Evolutionary conservation across 2,329 filamentous ascomycete species (phyloP).

Genomic region (Tolypocladium ophioglossoides): DNA sequence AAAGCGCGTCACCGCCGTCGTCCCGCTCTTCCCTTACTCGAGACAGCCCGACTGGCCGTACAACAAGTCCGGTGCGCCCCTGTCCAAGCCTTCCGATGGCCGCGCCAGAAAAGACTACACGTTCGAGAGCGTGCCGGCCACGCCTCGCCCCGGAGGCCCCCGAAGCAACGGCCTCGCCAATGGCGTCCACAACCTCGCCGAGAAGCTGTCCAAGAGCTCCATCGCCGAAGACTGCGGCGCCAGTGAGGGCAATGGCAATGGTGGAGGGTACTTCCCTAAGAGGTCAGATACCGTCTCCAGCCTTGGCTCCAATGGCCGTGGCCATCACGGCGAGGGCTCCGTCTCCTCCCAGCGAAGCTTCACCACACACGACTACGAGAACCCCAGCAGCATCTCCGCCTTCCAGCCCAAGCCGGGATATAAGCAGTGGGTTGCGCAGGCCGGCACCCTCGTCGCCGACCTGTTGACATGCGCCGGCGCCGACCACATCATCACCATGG

Average conservation of each 20-base stretch:
- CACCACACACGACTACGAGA: constrained; percentile 56
- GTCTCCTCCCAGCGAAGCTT: constrained; percentile 36
- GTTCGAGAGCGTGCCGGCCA: constrained; percentile 85
- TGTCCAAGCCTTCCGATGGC: constrained; percentile 53
- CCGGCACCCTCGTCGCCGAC: constrained; percentile 88
- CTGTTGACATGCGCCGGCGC: constrained; percentile 90
- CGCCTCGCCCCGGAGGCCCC: constrained; percentile 63
- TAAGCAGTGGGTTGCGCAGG: constrained; percentile 97
- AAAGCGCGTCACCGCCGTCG: constrained; percentile 82
- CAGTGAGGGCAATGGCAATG: constrained; percentile 12
- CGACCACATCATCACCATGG: constrained; percentile 97
- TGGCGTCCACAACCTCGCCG: constrained; percentile 59
- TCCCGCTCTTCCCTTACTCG: constrained; percentile 94
- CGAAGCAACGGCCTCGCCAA: constrained; percentile 54
- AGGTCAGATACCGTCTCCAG: constrained; percentile 25
- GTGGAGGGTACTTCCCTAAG: constrained; percentile 23
- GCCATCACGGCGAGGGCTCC: constrained; percentile 27
- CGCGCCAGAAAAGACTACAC: constrained; percentile 56
- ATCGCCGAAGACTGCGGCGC: constrained; percentile 33
- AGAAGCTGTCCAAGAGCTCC: constrained; percentile 59
- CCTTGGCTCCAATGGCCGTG: constrained; percentile 20
- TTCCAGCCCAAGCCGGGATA: constrained; percentile 82
- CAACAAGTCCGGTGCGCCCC: constrained; percentile 85
- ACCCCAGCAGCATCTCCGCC: constrained; percentile 42
- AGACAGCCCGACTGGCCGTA: constrained; percentile 94